phyloP scores from a whole-genome alignment of 177 flowering plant genomes.

The Vitis hybrid region DNA sequence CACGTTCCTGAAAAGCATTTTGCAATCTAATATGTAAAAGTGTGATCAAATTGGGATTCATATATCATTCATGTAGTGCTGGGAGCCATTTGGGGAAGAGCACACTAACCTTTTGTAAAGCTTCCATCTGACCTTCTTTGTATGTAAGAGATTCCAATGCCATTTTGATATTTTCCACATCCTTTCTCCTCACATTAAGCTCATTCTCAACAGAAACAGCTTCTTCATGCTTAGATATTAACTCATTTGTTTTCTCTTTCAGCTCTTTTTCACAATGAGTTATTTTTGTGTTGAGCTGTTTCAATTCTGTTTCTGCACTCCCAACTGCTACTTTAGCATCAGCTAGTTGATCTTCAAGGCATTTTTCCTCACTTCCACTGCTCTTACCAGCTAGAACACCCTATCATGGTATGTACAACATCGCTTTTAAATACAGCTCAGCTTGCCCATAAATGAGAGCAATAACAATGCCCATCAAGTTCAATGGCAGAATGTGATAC shows the following conservation, averaged over 20 bases:
- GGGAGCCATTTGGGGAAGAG: neutral
- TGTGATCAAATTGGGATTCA: neutral
- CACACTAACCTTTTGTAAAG: slow-evolving; percentile 63
- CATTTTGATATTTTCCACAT: slow-evolving; percentile 55
- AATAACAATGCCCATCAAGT: no score
- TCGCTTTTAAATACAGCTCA: neutral
- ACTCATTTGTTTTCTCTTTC: slow-evolving; percentile 64
- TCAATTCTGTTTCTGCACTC: slow-evolving; percentile 75
- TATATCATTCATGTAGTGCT: neutral
- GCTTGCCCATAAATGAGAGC: neutral
- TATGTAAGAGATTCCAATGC: slow-evolving; percentile 65
- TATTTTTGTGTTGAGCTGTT: slow-evolving; percentile 78
- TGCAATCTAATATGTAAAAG: neutral
- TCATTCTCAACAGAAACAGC: slow-evolving; percentile 78
- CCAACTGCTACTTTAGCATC: slow-evolving; percentile 98
- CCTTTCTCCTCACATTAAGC: slow-evolving; percentile 55
- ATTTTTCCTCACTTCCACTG: slow-evolving; percentile 90
- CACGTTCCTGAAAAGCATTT: slow-evolving; percentile 59
- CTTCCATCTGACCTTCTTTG: slow-evolving; percentile 83
- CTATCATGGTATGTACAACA: slow-evolving; percentile 33
- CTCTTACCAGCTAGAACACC: slow-evolving; percentile 93
- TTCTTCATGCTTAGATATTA: slow-evolving; percentile 74
- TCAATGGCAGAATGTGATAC: no score
- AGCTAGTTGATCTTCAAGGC: slow-evolving; percentile 90
- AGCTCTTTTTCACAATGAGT: slow-evolving; percentile 78